phyloP scores from a whole-genome alignment of 2,329 filamentous ascomycete genomes.

The Fusarium protoensiforme region DNA sequence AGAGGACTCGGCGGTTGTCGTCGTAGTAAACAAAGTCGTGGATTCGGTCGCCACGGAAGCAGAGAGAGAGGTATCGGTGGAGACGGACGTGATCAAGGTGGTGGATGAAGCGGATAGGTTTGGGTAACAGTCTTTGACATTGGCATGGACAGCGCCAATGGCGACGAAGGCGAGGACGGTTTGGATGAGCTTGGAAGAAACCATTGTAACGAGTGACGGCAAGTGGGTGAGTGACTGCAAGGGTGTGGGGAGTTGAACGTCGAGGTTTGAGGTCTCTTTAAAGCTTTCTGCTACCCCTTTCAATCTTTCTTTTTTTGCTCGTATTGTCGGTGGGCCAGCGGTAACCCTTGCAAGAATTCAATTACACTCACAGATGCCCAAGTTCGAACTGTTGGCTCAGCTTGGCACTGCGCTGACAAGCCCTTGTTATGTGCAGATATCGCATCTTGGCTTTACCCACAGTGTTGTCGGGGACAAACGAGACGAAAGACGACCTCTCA shows the following conservation, averaged over 20 bases:
- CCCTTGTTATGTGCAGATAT: not conserved
- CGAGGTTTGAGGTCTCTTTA: not conserved
- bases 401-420: not conserved
- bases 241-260: not conserved
- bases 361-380: not conserved
- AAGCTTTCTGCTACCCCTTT: not conserved
- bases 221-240: not conserved
- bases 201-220: not conserved
- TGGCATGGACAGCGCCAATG: not conserved
- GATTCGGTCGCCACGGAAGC: not conserved
- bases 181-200: not conserved
- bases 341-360: not conserved
- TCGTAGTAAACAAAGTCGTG: not conserved
- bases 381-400: not conserved
- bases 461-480: not conserved
- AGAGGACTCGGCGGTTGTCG: not conserved
- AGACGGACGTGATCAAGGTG: not conserved
- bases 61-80: not conserved
- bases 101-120: not conserved
- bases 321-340: not conserved
- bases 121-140: not conserved
- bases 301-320: not conserved
- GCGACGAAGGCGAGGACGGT: not conserved
- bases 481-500: not conserved
- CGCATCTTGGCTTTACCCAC: not conserved